Base-by-base conservation (phyloP, 176 grass and related monocot species). In the Carex pumila region DNA sequence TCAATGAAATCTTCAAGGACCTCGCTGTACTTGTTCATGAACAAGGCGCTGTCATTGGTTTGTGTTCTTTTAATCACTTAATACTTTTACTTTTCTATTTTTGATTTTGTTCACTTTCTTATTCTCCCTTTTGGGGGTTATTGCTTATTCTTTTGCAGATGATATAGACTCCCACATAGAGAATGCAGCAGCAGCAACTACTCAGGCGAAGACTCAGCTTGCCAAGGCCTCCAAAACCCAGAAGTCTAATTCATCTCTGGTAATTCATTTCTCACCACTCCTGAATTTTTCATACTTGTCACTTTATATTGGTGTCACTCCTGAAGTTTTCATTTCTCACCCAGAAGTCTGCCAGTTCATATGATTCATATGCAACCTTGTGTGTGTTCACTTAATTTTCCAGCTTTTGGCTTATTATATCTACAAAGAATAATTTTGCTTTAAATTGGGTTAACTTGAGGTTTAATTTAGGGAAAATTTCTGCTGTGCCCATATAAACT, bases 1-100 rank as follows among this genome's bases (percentile, higher is more conserved):
- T 99, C 22, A 89, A 95, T 79, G 96, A 95, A 87, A 87, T 91
- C 18, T 99, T 99, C 71, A 96, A 99, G 84, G 97, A 99, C 85
- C 93, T 99, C 63, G 97, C 93, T 82, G 92, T 92, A 12, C 88
- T 99, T 3, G 93, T 94, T 64, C 93, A 99, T 87, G 69, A 92
- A 6, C 93, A 99, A 92, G 97, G 97, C 80, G 73, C 81, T 62
- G 61, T 85, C 65, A 94, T 99, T 34, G 97, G 97, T 86, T 88
- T 79, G 89, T 83, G 76, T 63, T 18, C 52, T 69, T 30, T 41
- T 2, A 8, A 78, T n/a, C 29, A 70, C 1, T 22, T 69, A 25
- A 9, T 29, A 6, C 25, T 57, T 54, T 71, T 77, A 1, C n/a
- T 52, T 83, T 34, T 67, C 45, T 49, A 54, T 69, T 69, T 34